phyloP scores from a whole-genome alignment of 2,329 filamentous ascomycete genomes.

The Ceratocystis smalleyi region DNA sequence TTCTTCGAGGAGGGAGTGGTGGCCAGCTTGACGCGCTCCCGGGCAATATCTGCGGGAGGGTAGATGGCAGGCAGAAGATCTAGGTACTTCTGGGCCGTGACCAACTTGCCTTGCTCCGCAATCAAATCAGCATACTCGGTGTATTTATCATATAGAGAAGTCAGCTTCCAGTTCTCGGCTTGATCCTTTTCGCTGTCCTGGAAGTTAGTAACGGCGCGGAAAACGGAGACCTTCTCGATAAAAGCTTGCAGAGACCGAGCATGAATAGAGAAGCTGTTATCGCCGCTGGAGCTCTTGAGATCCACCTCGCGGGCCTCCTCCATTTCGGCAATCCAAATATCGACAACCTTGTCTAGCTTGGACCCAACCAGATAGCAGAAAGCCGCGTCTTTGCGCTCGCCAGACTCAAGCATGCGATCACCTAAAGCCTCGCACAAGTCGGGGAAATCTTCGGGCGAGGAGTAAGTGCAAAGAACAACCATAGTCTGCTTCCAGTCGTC shows the following conservation, averaged over 20 bases:
- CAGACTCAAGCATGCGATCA: slow-evolving; percentile 70
- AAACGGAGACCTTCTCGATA: slow-evolving; percentile 95
- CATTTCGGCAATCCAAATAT: slow-evolving; percentile 83
- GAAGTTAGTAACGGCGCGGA: slow-evolving; percentile 88
- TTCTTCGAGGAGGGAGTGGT: slow-evolving; percentile 36
- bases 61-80: slow-evolving; percentile 71
- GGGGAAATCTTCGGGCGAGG: slow-evolving; percentile 76
- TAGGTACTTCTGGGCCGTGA: slow-evolving; percentile 79
- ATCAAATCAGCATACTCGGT: slow-evolving; percentile 93
- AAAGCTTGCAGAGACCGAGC: slow-evolving; percentile 78
- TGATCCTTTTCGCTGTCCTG: slow-evolving; percentile 58
- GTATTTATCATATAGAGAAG: slow-evolving; percentile 82
- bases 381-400: slow-evolving; percentile 71
- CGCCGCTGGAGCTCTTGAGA: slow-evolving; percentile 50
- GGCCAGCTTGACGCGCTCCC: slow-evolving; percentile 71
- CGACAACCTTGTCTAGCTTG: slow-evolving; percentile 91
- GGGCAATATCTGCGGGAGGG: slow-evolving; percentile 71
- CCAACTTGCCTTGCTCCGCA: slow-evolving; percentile 73
- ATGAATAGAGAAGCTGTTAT: slow-evolving; percentile 82
- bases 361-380: slow-evolving; percentile 95
- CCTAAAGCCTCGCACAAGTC: slow-evolving; percentile 91
- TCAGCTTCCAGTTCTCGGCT: slow-evolving; percentile 73
- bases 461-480: slow-evolving; percentile 90
- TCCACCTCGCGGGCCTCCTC: slow-evolving; percentile 66
- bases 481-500: slow-evolving; percentile 94